Percentiles rank a stretch among this genome's conserved stretches.
Conservation (phyloP, 192 early-diverging fungal genomes). For the Gryganskiella cystojenkinii region DNA sequence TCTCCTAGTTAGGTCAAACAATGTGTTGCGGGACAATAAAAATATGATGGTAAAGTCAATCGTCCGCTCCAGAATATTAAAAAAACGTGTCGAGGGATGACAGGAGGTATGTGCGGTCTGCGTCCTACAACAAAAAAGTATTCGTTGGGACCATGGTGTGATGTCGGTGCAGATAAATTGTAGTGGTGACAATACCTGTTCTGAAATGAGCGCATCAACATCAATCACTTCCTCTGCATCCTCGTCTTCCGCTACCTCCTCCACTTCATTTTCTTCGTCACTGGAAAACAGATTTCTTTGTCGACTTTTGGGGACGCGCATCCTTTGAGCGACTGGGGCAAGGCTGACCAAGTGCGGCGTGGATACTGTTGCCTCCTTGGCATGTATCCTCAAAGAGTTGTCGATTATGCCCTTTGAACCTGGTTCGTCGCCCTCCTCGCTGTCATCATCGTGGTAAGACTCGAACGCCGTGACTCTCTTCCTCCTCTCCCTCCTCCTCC, state of each 20-base stretch:
- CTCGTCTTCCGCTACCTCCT: constrained; percentile 1
- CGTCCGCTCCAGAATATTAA: background rate
- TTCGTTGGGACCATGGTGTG: too few relatives aligned
- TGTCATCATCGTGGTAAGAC: constrained; percentile 19
- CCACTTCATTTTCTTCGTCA: constrained; percentile 13
- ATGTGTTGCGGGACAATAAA: background rate
- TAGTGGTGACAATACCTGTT: constrained; percentile 31
- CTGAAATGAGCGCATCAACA: constrained; percentile 37
- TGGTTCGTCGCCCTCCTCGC: background rate
- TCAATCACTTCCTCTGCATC: constrained; percentile 44
- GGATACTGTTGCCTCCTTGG: too few relatives aligned
- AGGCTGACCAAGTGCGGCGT: background rate
- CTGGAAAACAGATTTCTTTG: constrained; percentile 26
- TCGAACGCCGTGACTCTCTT: constrained; percentile 12
- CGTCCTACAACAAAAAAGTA: background rate
- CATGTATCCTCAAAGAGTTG: too few relatives aligned
- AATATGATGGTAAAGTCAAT: background rate
- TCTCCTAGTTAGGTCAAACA: constrained; percentile 25
- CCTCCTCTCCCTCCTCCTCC: background rate
- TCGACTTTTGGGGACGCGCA: constrained; percentile 21
- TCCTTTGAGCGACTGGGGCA: background rate
- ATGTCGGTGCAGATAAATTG: too few relatives aligned
- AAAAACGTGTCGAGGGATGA: too few relatives aligned
- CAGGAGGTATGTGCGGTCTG: background rate
- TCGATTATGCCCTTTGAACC: background rate